phyloP scores from a whole-genome alignment of 2,329 filamentous ascomycete genomes.

The Aureobasidium sp. region DNA sequence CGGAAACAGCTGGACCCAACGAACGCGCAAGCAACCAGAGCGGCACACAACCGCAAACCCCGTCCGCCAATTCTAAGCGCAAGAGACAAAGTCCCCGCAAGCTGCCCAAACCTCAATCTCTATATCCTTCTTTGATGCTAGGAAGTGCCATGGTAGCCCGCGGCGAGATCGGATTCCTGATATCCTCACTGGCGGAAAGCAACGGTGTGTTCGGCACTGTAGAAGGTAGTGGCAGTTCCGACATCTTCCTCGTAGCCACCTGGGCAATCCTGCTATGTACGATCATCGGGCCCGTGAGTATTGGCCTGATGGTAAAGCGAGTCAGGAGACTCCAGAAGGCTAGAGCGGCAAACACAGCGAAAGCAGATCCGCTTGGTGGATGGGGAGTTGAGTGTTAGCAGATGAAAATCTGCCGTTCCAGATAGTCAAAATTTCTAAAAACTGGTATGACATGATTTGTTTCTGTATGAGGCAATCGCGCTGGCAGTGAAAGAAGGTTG shows the following conservation, averaged over 20 bases:
- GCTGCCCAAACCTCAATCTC: slow-evolving; percentile 37
- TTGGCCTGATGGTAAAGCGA: slow-evolving; percentile 44
- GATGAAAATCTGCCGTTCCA: background rate
- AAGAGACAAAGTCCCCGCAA: slow-evolving; percentile 6
- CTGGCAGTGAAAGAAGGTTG: background rate
- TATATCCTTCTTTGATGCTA: slow-evolving; percentile 61
- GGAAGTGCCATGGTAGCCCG: slow-evolving; percentile 64
- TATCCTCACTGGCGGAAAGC: slow-evolving; percentile 60
- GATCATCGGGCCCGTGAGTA: slow-evolving; percentile 46
- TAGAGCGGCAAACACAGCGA: slow-evolving; percentile 21
- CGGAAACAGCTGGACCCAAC: background rate
- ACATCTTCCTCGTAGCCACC: slow-evolving; percentile 47
- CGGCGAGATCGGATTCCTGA: slow-evolving; percentile 75
- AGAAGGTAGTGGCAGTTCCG: slow-evolving; percentile 26
- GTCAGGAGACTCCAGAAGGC: slow-evolving; percentile 38
- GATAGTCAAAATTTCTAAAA: background rate
- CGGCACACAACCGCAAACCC: background rate
- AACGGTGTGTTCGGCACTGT: slow-evolving; percentile 39
- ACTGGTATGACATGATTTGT: background rate
- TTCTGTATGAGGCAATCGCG: background rate
- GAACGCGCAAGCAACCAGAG: background rate
- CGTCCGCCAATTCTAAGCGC: slow-evolving; percentile 10
- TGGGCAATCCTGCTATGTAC: slow-evolving; percentile 54
- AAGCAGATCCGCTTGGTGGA: slow-evolving; percentile 36
- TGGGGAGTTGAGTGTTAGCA: slow-evolving; percentile 33